A percentile compares a stretch with the other conserved stretches of the same genome.
These are phyloP conservation scores for Thielaviopsis populi DNA, from an alignment of 2,329 filamentous ascomycete genomes.

Conservation along the genomic window DNA sequence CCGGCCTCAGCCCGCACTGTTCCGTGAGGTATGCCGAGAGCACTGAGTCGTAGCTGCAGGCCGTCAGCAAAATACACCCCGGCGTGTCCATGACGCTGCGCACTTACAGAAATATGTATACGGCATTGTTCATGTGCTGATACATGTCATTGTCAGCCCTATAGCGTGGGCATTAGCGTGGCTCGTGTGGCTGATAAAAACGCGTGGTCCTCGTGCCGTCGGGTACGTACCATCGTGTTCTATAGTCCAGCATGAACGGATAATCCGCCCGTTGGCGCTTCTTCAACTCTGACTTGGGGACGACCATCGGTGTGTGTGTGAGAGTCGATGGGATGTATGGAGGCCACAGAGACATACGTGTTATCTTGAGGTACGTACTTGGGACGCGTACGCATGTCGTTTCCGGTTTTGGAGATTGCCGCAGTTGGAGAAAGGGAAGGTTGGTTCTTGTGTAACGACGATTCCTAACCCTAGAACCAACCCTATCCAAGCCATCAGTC, in stretches of 20 bases:
- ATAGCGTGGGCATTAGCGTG: conserved; percentile 8
- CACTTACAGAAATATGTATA: conserved; percentile 62
- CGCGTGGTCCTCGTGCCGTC: background rate
- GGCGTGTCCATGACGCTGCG: background rate
- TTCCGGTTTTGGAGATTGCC: background rate
- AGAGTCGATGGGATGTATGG: background rate
- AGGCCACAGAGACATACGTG: background rate
- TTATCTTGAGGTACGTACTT: background rate
- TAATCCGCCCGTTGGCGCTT: conserved; percentile 46
- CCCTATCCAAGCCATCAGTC: background rate
- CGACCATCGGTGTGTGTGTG: background rate
- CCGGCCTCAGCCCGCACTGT: conserved; percentile 58
- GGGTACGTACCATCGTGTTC: conserved; percentile 59
- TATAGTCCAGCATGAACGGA: conserved; percentile 61
- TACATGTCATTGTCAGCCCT: conserved; percentile 96
- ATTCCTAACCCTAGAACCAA: background rate
- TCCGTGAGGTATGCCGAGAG: conserved; percentile 79
- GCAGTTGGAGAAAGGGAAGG: background rate
- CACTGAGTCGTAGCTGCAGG: conserved; percentile 62
- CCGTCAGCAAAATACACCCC: background rate
- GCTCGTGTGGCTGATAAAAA: background rate
- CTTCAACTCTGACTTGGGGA: background rate
- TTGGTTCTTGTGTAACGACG: background rate
- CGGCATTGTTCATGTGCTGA: conserved; percentile 78
- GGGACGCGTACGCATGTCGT: background rate